A percentile compares a stretch with the other conserved stretches of the same genome.
Conservation (phyloP, 2,329 filamentous ascomycete genomes). For the Colletotrichum sp. region DNA sequence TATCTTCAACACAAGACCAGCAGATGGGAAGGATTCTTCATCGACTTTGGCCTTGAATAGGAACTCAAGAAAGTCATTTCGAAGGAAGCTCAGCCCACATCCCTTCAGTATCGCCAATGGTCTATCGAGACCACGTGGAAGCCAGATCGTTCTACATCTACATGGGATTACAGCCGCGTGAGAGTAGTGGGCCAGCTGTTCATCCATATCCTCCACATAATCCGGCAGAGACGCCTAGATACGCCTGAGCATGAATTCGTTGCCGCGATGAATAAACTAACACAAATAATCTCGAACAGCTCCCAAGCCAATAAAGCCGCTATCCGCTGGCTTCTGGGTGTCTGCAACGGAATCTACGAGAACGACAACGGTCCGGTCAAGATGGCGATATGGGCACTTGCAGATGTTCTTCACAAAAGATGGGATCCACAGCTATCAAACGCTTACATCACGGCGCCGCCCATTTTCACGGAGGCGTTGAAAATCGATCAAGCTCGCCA, state of each 20-base stretch:
- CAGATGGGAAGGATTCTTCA: background rate
- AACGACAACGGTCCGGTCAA: background rate
- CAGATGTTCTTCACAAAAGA: background rate
- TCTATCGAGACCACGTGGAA: background rate
- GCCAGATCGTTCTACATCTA: background rate
- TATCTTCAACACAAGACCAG: background rate
- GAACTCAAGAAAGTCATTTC: background rate
- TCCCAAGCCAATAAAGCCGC: background rate
- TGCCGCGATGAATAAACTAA: background rate
- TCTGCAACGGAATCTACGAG: no score
- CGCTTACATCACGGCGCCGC: background rate
- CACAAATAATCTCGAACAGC: background rate
- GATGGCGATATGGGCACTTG: background rate
- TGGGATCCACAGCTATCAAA: no score
- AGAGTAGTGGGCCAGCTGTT: background rate
- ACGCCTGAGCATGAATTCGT: background rate
- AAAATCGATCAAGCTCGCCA: background rate
- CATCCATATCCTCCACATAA: background rate
- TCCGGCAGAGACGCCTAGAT: background rate
- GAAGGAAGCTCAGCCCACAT: background rate
- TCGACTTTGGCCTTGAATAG: background rate
- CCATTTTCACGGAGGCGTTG: background rate
- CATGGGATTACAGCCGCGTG: fast-evolving
- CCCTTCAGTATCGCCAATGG: background rate
- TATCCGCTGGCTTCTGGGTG: background rate